These are phyloP conservation scores for Penicillium capsulatum DNA, from an alignment of 2,329 filamentous ascomycete genomes.

Conservation along the genomic window DNA sequence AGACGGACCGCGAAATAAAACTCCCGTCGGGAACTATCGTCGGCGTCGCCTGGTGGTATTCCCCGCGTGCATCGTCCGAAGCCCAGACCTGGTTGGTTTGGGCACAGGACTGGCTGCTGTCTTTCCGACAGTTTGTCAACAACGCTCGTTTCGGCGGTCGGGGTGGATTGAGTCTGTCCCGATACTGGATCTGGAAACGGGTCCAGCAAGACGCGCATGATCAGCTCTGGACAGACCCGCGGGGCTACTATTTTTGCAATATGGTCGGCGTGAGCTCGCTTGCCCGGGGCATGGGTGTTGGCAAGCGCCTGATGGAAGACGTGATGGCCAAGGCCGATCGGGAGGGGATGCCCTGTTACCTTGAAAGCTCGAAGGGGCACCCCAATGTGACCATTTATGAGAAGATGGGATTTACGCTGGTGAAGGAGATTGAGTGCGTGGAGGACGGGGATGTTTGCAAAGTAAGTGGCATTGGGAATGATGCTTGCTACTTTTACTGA, in stretches of 20 bases:
- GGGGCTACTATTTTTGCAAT: conserved; percentile 72
- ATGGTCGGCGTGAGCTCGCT: conserved; percentile 66
- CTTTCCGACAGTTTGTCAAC: conserved; percentile 61
- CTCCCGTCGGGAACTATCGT: conserved; percentile 49
- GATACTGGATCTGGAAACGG: conserved; percentile 70
- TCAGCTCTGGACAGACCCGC: conserved; percentile 60
- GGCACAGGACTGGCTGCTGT: conserved; percentile 62
- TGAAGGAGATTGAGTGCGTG: conserved; percentile 62
- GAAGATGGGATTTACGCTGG: conserved; percentile 62
- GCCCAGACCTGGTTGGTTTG: conserved; percentile 59
- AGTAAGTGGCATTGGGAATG: conserved; percentile 28
- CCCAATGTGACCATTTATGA: conserved; percentile 70
- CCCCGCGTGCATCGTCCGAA: conserved; percentile 48
- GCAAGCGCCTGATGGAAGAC: conserved; percentile 59
- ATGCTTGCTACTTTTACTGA: conserved; percentile 6
- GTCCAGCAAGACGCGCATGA: conserved; percentile 60
- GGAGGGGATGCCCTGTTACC: conserved; percentile 62
- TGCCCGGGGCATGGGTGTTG: conserved; percentile 63
- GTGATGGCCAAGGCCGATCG: conserved; percentile 61
- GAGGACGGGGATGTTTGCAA: conserved; percentile 57
- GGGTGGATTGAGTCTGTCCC: conserved; percentile 61
- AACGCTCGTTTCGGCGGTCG: conserved; percentile 62
- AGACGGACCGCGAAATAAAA: conserved; percentile 11
- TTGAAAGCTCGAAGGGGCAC: conserved; percentile 64
- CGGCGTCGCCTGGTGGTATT: conserved; percentile 70